Evolutionary conservation across 1,284 basidiomycete species (phyloP).

Genomic region (Wallemia mellicola): DNA sequence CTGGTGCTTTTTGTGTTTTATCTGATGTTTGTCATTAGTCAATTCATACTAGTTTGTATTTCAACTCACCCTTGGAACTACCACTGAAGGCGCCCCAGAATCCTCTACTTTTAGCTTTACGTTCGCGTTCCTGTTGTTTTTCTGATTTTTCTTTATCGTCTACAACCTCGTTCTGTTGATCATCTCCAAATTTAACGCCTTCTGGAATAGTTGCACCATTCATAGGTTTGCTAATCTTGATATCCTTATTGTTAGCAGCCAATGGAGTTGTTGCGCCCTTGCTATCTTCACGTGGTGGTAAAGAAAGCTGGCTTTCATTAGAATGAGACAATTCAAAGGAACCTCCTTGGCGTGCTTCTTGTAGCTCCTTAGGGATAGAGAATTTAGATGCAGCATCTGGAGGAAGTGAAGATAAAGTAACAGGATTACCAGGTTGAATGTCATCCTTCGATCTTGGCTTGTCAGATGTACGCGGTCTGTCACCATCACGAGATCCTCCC

Average conservation of each 20-base stretch:
- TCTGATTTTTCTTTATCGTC: slow-evolving; percentile 15
- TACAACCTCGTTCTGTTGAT: too few species aligned
- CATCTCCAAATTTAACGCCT: slow-evolving; percentile 21
- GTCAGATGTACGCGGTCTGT: neutral
- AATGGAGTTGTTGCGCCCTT: neutral
- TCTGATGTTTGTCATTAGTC: neutral
- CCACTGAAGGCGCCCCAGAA: slow-evolving; percentile 42
- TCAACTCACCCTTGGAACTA: neutral
- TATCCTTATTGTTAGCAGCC: slow-evolving; percentile 9
- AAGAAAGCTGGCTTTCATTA: neutral
- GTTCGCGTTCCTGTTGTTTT: slow-evolving; percentile 28
- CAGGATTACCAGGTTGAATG: neutral
- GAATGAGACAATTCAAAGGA: neutral
- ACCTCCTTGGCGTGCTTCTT: neutral
- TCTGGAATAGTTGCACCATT: slow-evolving; percentile 55
- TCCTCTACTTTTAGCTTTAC: slow-evolving; percentile 60
- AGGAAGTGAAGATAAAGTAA: neutral
- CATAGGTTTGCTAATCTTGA: slow-evolving; percentile 67
- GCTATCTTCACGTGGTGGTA: neutral
- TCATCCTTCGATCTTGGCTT: neutral
- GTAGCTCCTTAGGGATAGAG: neutral
- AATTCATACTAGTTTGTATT: neutral
- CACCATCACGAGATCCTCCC: neutral
- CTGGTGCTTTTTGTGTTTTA: slow-evolving; percentile 18
- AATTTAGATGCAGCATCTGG: neutral